phyloP scores from a whole-genome alignment of 768 basidiomycete genomes.

The Tylopilus sp. region DNA sequence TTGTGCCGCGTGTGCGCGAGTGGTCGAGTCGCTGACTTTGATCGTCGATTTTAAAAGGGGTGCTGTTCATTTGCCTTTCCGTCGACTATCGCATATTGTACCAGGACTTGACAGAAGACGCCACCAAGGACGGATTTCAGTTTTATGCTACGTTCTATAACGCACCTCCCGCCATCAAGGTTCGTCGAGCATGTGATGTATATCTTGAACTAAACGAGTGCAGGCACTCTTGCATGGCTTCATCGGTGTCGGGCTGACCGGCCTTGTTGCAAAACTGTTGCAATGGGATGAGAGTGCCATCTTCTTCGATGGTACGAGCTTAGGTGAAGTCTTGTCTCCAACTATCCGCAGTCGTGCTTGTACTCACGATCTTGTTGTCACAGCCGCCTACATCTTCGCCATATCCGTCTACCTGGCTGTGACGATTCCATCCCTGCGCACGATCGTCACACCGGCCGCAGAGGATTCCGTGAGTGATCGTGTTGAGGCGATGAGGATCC shows the following conservation, averaged over 20 bases:
- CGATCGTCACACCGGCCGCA: slow-evolving; percentile 59
- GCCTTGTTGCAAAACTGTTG: slow-evolving; percentile 74
- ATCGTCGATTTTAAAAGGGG: slow-evolving; percentile 43
- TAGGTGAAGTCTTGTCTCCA: slow-evolving; percentile 53
- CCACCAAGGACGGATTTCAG: slow-evolving; percentile 73
- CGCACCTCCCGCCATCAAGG: slow-evolving; percentile 92
- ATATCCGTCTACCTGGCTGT: slow-evolving; percentile 82
- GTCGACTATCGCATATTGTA: slow-evolving; percentile 87
- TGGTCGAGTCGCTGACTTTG: slow-evolving; percentile 6
- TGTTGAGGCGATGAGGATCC: slow-evolving; percentile 73
- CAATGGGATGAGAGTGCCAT: slow-evolving; percentile 91
- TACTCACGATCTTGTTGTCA: slow-evolving; percentile 15
- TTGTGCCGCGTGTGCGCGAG: slow-evolving; percentile 18
- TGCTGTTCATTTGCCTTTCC: slow-evolving; percentile 80
- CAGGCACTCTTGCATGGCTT: slow-evolving; percentile 88
- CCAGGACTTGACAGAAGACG: slow-evolving; percentile 57
- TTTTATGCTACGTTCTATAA: slow-evolving; percentile 94
- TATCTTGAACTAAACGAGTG: not conserved
- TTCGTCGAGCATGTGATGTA: slow-evolving; percentile 28
- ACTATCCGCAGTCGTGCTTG: not conserved
- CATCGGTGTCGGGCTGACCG: slow-evolving; percentile 71
- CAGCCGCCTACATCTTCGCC: slow-evolving; percentile 73
- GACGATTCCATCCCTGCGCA: slow-evolving; percentile 71
- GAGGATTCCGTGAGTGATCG: slow-evolving; percentile 62
- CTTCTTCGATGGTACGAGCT: slow-evolving; percentile 88